Evolutionary conservation across 352 stramenopile species (phyloP).

Genomic region (Elongisporangium anandrum): DNA sequence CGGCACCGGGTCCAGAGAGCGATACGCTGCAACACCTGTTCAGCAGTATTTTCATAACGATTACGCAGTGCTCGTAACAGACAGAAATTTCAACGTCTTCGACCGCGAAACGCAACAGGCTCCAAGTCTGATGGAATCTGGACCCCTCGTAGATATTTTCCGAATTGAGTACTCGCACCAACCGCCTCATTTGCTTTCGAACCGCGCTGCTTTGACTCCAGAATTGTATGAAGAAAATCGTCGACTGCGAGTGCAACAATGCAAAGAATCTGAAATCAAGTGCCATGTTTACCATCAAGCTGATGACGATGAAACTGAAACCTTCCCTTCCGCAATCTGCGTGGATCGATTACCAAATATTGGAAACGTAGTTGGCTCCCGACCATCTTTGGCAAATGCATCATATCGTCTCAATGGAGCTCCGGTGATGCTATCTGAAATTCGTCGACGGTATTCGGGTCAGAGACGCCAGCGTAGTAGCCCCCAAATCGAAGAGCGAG

Average conservation of each 20-base stretch:
- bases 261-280: constrained; percentile 57
- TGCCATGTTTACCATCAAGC: constrained; percentile 57
- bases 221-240: constrained; percentile 63
- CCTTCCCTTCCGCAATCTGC: constrained; percentile 48
- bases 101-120: constrained; percentile 85
- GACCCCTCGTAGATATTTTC: constrained; percentile 72
- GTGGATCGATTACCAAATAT: constrained; percentile 3
- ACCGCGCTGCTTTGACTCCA: constrained; percentile 19
- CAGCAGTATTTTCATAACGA: constrained; percentile 91
- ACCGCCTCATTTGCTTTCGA: constrained; percentile 54
- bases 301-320: constrained; percentile 33
- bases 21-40: constrained; percentile 51
- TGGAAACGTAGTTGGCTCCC: constrained; percentile 10
- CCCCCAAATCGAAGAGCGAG: constrained; percentile 61
- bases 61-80: constrained; percentile 85
- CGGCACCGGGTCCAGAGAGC: constrained; percentile 62
- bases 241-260: constrained; percentile 56
- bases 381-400: constrained; percentile 23
- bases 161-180: constrained; percentile 69
- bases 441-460: constrained; percentile 31
- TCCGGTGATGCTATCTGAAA: constrained; percentile 64
- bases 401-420: constrained; percentile 73
- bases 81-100: constrained; percentile 85
- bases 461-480: constrained; percentile 22
- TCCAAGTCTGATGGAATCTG: constrained; percentile 81